These are phyloP conservation scores for Rubus idaeus DNA, from an alignment of 306 rosid genomes.

Conservation along the genomic window DNA sequence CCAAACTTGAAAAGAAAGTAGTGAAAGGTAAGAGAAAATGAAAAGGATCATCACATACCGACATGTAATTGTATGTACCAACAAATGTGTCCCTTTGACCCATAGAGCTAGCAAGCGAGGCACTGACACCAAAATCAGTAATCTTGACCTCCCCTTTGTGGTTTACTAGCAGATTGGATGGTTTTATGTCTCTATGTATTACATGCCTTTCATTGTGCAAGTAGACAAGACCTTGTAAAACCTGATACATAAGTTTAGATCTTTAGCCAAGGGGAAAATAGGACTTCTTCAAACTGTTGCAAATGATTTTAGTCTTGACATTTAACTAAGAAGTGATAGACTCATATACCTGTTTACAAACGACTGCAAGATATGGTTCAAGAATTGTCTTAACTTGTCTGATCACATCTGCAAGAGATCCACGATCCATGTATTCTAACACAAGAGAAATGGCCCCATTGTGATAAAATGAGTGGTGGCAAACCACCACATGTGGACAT, in stretches of 20 bases:
- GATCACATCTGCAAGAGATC: slow-evolving; percentile 83
- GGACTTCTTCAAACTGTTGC: neutral
- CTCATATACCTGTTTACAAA: slow-evolving; percentile 82
- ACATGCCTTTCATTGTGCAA: slow-evolving; percentile 92
- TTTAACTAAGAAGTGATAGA: slow-evolving; percentile 10
- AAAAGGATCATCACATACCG: slow-evolving; percentile 58
- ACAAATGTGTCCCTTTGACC: slow-evolving; percentile 98
- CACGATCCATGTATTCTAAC: slow-evolving; percentile 97
- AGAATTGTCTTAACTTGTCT: slow-evolving; percentile 91
- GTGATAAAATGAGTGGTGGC: slow-evolving; percentile 92
- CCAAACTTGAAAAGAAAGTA: neutral
- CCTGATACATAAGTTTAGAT: slow-evolving; percentile 47
- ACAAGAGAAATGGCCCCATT: slow-evolving; percentile 92
- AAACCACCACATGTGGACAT: slow-evolving; percentile 90
- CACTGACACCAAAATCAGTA: slow-evolving; percentile 99
- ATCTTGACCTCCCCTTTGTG: slow-evolving; percentile 97
- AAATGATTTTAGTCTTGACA: neutral
- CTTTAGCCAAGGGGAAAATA: slow-evolving; percentile 2
- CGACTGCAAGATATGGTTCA: slow-evolving; percentile 98
- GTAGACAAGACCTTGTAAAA: slow-evolving; percentile 91
- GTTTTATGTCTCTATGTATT: slow-evolving; percentile 95
- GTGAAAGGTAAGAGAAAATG: neutral
- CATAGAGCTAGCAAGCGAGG: slow-evolving; percentile 90
- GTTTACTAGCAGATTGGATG: slow-evolving; percentile 92
- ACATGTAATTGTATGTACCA: slow-evolving; percentile 97